Evolutionary conservation across 1,284 basidiomycete species (phyloP).

Genomic region (Rhizoctonia solani): DNA sequence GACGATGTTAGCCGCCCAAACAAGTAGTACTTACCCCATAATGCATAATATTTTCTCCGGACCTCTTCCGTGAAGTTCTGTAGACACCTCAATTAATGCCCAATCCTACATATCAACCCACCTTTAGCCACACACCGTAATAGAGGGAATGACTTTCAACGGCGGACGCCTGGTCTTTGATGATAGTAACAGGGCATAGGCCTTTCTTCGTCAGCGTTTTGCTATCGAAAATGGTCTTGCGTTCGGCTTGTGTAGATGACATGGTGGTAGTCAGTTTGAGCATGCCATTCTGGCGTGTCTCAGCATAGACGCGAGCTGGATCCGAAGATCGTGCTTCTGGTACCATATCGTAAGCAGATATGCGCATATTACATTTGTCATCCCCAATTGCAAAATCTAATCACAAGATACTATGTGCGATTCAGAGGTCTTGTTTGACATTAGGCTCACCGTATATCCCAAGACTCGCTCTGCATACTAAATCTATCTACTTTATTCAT

Average conservation of each 20-base stretch:
- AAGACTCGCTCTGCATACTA: no score
- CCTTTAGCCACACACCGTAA: conserved; percentile 46
- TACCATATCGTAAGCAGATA: neutral
- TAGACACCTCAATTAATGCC: neutral
- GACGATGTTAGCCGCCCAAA: neutral
- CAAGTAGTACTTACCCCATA: conserved; percentile 58
- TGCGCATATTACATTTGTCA: no score
- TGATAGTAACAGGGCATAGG: conserved; percentile 67
- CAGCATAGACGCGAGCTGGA: no score
- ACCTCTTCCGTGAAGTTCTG: conserved; percentile 69
- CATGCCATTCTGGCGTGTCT: no score
- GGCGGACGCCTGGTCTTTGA: conserved; percentile 54
- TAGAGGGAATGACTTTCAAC: conserved; percentile 73
- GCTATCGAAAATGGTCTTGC: conserved; percentile 56
- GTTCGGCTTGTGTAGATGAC: neutral
- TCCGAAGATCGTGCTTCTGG: neutral
- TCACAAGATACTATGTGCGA: no score
- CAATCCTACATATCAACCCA: no score
- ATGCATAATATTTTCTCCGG: conserved; percentile 68
- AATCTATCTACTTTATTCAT: no score
- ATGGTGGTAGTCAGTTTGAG: neutral
- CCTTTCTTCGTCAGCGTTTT: conserved; percentile 66
- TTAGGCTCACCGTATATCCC: no score
- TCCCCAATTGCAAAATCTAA: no score
- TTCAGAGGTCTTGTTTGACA: no score